Evolutionary conservation across 163 green algal species (phyloP), one percentile per base, ranked within the genome.

Genomic region (Scenedesmus sp.): DNA sequence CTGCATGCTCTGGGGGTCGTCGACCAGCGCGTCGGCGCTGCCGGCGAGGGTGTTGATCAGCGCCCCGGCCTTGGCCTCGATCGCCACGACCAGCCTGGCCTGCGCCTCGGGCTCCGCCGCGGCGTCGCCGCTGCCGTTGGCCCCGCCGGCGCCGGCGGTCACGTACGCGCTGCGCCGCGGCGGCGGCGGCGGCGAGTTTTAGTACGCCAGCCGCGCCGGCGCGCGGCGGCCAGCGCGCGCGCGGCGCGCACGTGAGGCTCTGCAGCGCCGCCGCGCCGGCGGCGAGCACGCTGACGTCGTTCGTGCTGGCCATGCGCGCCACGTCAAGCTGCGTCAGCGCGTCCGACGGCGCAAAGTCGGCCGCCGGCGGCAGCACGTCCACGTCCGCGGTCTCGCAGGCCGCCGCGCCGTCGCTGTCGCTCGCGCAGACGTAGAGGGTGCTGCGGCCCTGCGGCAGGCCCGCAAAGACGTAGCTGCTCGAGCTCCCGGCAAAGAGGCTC

Each of bases 361-460:
- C 60, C 11, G 10, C 6, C 4, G 60, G 58, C 13, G 57, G 39
- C 29, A 51, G n/a, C 22, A 84, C 60, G 4, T 13, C 36, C 36
- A 84, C 78, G 4, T 13, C 24, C 2, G 14, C 47, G 0, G 28
- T 63, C 1, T 44, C 48, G 29, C 77, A 83, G 4, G 77, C 31
- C 31, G 51, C 57, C 1, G 57, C 44, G n/a, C 66, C 77, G 17
- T n/a, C 6, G 29, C 9, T 47, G 45, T 83, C 57, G 2, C 44
- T 22, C 20, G 63, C 65, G 58, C 77, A 83, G 1, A 34, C 77
- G 48, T 83, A 79, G 17, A 79, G 20, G 9, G 66, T 60, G 15
- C 42, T 53, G 57, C 36, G 54, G 42, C 77, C 77, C 15, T 47
- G 20, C 0, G 36, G 56, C 45, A 83, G 60, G n/a, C 77, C 73